Evolutionary conservation across 192 early-diverging fungal species (phyloP).

Genomic region (Entomortierella parvispora): DNA sequence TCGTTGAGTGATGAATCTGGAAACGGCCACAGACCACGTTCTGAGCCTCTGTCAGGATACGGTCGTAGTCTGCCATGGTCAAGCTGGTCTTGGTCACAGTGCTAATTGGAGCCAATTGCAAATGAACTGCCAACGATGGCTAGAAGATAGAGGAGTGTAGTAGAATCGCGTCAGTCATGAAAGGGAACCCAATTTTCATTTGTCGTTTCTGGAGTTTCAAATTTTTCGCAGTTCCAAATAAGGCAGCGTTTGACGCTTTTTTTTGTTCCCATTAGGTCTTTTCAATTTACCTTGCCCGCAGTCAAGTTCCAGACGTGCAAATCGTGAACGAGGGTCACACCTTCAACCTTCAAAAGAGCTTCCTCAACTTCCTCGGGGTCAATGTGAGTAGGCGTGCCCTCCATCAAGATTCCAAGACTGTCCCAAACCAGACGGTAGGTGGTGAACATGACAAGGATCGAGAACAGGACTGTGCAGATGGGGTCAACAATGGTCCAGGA

Average conservation of each 20-base stretch:
- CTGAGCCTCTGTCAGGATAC: slow-evolving; percentile 61
- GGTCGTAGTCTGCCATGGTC: slow-evolving; percentile 55
- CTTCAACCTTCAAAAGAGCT: slow-evolving; percentile 52
- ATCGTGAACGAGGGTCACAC: slow-evolving; percentile 63
- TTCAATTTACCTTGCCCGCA: slow-evolving; percentile 55
- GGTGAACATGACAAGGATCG: slow-evolving; percentile 78
- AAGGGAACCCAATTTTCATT: background rate
- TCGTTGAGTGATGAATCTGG: slow-evolving; percentile 65
- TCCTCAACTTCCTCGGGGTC: slow-evolving; percentile 59
- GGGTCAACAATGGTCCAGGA: slow-evolving; percentile 78
- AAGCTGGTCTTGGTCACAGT: slow-evolving; percentile 4
- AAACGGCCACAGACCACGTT: slow-evolving; percentile 61
- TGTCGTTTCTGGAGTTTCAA: background rate
- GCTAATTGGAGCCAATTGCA: slow-evolving; percentile 18
- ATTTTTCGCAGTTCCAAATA: slow-evolving; percentile 14
- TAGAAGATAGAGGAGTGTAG: slow-evolving; percentile 3
- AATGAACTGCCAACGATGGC: slow-evolving; percentile 37
- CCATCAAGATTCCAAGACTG: slow-evolving; percentile 80
- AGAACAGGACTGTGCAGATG: slow-evolving; percentile 86
- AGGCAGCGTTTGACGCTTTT: slow-evolving; percentile 14
- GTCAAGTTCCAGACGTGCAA: slow-evolving; percentile 68
- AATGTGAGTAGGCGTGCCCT: slow-evolving; percentile 68
- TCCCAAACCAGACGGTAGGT: slow-evolving; percentile 75
- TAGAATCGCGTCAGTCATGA: background rate
- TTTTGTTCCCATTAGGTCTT: background rate